These are phyloP conservation scores for Tuctoria greenei DNA, from an alignment of 176 grass and related monocot species.

Conservation along the genomic window DNA sequence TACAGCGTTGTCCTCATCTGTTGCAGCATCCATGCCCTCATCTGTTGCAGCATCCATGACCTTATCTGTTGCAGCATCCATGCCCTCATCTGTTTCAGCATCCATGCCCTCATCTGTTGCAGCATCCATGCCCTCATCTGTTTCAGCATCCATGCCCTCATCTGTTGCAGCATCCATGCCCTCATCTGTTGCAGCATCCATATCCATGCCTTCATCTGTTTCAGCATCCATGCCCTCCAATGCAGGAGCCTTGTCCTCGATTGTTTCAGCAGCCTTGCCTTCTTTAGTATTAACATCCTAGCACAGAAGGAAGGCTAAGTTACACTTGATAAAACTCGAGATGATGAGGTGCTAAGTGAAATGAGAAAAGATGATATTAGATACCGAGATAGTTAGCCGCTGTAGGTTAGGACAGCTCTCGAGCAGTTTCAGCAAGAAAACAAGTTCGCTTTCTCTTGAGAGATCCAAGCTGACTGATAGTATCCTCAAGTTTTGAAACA, in stretches of 20 bases:
- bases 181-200: slow-evolving; percentile 5
- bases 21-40: neutral
- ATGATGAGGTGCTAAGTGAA: slow-evolving; percentile 17
- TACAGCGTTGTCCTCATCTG: neutral
- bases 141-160: neutral
- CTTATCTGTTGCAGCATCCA: too few species aligned
- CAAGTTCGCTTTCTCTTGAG: slow-evolving; percentile 2
- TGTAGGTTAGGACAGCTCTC: slow-evolving; percentile 45
- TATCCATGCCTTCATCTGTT: neutral
- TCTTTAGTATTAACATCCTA: slow-evolving; percentile 35
- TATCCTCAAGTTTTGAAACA: slow-evolving; percentile 42
- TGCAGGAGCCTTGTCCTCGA: neutral
- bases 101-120: neutral
- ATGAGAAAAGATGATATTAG: slow-evolving; percentile 9
- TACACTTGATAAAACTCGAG: slow-evolving; percentile 7
- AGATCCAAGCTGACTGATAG: slow-evolving; percentile 43
- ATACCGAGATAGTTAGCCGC: slow-evolving; percentile 40
- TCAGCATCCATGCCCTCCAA: neutral
- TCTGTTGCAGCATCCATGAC: slow-evolving; percentile 9
- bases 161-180: neutral
- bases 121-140: neutral
- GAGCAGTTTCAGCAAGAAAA: slow-evolving; percentile 46
- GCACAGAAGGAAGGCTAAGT: slow-evolving; percentile 5
- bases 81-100: neutral
- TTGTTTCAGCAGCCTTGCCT: slow-evolving; percentile 3